Percentiles rank a stretch among this genome's conserved stretches.
Conservation (phyloP, 2,329 filamentous ascomycete genomes). For the Colletotrichum agaves region DNA sequence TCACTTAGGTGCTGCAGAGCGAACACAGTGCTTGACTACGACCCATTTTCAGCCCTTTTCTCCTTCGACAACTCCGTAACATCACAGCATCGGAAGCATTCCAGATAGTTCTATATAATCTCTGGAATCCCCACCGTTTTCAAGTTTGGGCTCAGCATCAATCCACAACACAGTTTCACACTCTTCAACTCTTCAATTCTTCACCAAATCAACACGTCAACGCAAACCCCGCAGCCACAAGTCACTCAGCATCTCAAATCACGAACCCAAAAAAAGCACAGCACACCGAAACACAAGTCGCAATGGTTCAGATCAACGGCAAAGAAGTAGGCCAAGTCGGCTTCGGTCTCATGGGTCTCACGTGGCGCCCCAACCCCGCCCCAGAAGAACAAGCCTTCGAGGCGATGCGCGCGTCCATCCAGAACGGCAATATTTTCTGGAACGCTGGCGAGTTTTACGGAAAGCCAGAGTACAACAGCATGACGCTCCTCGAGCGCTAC, state of each 20-base stretch:
- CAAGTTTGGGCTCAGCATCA: neutral
- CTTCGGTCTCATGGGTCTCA: slow-evolving; percentile 65
- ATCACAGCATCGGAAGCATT: neutral
- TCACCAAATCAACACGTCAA: neutral
- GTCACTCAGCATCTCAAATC: neutral
- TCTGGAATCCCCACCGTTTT: neutral
- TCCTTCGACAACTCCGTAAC: neutral
- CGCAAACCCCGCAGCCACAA: slow-evolving; percentile 5
- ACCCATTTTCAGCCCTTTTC: neutral
- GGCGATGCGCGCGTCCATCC: slow-evolving; percentile 64
- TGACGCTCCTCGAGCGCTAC: slow-evolving; percentile 70
- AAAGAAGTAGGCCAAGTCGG: slow-evolving; percentile 61
- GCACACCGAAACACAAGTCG: neutral
- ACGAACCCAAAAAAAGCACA: neutral
- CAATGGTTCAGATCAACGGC: slow-evolving; percentile 51
- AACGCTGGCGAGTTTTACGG: slow-evolving; percentile 76
- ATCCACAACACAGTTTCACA: neutral
- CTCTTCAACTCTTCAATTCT: too few species aligned
- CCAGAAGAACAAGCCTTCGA: slow-evolving; percentile 62
- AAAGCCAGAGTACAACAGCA: slow-evolving; percentile 64
- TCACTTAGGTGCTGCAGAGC: neutral
- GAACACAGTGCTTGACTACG: neutral
- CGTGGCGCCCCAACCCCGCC: slow-evolving; percentile 52
- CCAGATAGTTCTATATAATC: slow-evolving; percentile 10
- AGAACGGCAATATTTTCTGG: slow-evolving; percentile 62